phyloP scores from a whole-genome alignment of 192 early-diverging fungal species.

The Nowakowskiella sp. region DNA sequence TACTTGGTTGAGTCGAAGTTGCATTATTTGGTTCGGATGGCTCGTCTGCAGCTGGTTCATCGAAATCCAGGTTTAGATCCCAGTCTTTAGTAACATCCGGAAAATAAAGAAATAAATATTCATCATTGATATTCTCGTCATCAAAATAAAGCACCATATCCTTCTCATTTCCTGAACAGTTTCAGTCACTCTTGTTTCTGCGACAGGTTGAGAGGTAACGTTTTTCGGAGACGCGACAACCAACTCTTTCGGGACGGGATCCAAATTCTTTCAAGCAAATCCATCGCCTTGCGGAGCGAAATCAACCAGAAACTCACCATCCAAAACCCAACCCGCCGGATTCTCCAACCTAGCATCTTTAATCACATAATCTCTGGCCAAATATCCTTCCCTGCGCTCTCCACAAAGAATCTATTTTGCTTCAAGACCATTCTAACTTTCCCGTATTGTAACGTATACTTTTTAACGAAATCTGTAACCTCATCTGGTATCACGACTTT shows the following conservation, averaged over 20 bases:
- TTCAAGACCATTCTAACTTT: conserved; percentile 97
- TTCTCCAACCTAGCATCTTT: conserved; percentile 42
- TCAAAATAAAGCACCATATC: too few relatives aligned
- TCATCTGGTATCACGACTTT: conserved; percentile 66
- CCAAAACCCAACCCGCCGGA: not conserved
- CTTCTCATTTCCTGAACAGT: not conserved
- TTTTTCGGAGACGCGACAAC: too few relatives aligned
- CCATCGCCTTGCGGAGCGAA: not conserved
- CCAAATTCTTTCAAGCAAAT: not conserved
- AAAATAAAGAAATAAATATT: too few relatives aligned
- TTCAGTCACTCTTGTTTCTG: too few relatives aligned
- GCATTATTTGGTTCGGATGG: not conserved
- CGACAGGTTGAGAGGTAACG: too few relatives aligned
- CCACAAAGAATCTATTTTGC: conserved; percentile 88
- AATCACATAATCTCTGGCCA: conserved; percentile 58
- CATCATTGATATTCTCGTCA: too few relatives aligned
- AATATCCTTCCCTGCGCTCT: conserved; percentile 75
- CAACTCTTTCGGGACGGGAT: too few relatives aligned
- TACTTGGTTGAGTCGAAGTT: not conserved
- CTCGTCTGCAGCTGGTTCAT: too few relatives aligned
- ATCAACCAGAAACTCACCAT: conserved; percentile 4
- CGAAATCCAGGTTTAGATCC: too few relatives aligned
- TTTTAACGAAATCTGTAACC: conserved; percentile 66
- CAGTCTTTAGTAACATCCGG: too few relatives aligned
- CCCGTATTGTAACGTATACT: conserved; percentile 81